Evolutionary conservation across 129 eudicot species (phyloP).

Genomic region (Scalesia atractyloides): DNA sequence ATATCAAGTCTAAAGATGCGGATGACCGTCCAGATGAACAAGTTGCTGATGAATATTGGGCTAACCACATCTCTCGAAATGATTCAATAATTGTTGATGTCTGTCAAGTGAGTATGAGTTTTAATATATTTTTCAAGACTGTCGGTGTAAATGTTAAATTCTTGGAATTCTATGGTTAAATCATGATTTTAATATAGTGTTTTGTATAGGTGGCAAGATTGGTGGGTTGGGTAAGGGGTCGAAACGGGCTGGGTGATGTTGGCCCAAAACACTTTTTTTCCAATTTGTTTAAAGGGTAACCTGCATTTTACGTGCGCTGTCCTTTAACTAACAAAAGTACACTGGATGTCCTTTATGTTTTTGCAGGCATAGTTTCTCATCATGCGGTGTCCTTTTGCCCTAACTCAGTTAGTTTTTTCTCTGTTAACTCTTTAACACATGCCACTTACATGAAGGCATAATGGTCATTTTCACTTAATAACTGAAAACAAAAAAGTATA

Average conservation of each 20-base stretch:
- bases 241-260: not conserved
- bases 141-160: conserved; percentile 4
- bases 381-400: no score
- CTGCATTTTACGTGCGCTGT: not conserved
- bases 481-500: no score
- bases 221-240: not conserved
- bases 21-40: conserved; percentile 93
- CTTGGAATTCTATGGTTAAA: not conserved
- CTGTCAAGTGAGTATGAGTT: conserved; percentile 66
- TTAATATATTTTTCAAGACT: not conserved
- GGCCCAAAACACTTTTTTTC: not conserved
- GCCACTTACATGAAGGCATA: no score
- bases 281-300: not conserved
- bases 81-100: conserved; percentile 99
- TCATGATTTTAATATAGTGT: conserved; percentile 9
- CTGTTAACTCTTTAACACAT: no score
- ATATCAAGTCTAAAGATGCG: conserved; percentile 73
- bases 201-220: conserved; percentile 7
- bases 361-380: no score
- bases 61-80: conserved; percentile 92
- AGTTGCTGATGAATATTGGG: conserved; percentile 97
- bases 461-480: no score
- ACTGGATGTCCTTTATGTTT: no score
- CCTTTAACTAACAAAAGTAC: no score
- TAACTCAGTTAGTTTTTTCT: no score